Conservation (phyloP, 2,329 filamentous ascomycete genomes). For the Botrytis fabae region DNA sequence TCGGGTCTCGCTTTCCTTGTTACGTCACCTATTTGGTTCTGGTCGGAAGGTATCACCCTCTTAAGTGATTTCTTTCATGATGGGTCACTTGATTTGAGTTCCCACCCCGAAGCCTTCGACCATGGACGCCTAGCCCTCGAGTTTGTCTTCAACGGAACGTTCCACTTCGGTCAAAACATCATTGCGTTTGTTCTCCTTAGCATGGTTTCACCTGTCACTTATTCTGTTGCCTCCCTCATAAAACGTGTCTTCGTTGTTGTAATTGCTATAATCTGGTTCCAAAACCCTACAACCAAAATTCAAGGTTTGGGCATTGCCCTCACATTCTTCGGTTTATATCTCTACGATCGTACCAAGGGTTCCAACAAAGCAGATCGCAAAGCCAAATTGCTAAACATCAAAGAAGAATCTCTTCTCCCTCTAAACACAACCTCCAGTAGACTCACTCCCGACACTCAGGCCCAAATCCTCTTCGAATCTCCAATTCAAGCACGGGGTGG, state of each 20-base stretch:
- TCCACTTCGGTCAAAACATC: conserved; percentile 96
- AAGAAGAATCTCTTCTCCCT: conserved; percentile 39
- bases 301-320: conserved; percentile 84
- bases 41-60: conserved; percentile 79
- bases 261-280: conserved; percentile 94
- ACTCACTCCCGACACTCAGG: conserved; percentile 23
- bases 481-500: conserved; percentile 31
- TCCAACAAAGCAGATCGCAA: conserved; percentile 84
- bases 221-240: conserved; percentile 92
- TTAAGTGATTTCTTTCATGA: conserved; percentile 77
- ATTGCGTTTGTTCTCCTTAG: conserved; percentile 90
- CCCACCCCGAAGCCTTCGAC: conserved; percentile 65
- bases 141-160: conserved; percentile 94
- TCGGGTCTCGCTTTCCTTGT: conserved; percentile 87
- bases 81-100: conserved; percentile 66
- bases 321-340: conserved; percentile 88
- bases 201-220: conserved; percentile 93
- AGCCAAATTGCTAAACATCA: conserved; percentile 64
- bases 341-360: conserved; percentile 91
- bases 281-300: conserved; percentile 77
- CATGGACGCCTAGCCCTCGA: conserved; percentile 76
- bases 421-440: conserved; percentile 23
- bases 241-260: conserved; percentile 97
- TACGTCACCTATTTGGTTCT: conserved; percentile 89
- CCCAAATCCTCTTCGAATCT: conserved; percentile 18